These are phyloP conservation scores for Apiospora rasikravindrae DNA, from an alignment of 2,329 filamentous ascomycete genomes.

Conservation along the genomic window DNA sequence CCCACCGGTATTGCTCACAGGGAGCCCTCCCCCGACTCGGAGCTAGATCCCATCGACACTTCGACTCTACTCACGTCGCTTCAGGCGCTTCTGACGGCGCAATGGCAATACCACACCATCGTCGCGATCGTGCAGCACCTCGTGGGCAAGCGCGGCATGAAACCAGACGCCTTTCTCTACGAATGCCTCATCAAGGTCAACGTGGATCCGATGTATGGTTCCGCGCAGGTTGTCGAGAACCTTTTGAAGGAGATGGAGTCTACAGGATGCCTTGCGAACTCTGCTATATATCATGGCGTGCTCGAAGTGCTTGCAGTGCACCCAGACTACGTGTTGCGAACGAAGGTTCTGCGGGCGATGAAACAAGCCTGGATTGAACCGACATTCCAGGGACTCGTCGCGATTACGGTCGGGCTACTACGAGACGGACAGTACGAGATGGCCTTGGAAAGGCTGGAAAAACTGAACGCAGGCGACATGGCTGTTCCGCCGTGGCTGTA, in stretches of 20 bases:
- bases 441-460: conserved; percentile 72
- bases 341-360: conserved; percentile 75
- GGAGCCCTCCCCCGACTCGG: conserved; percentile 26
- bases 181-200: conserved; percentile 78
- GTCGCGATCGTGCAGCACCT: conserved; percentile 61
- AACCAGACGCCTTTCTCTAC: conserved; percentile 67
- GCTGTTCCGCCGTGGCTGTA: conserved; percentile 74
- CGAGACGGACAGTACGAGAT: conserved; percentile 84
- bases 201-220: conserved; percentile 65
- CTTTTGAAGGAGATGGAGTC: conserved; percentile 76
- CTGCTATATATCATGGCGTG: conserved; percentile 71
- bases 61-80: conserved; percentile 54
- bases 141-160: conserved; percentile 58
- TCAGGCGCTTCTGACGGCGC: conserved; percentile 43
- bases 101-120: conserved; percentile 45
- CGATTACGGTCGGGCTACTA: conserved; percentile 74
- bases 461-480: conserved; percentile 63
- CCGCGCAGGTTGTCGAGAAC: conserved; percentile 63
- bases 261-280: conserved; percentile 66
- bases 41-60: conserved; percentile 37
- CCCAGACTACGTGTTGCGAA: conserved; percentile 80
- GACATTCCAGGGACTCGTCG: conserved; percentile 66
- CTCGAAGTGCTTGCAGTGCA: conserved; percentile 80
- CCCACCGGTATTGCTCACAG: conserved; percentile 31
- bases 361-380: conserved; percentile 72